Evolutionary conservation across 2,329 filamentous ascomycete species (phyloP).

Genomic region (Penicillium fuscoglaucum): DNA sequence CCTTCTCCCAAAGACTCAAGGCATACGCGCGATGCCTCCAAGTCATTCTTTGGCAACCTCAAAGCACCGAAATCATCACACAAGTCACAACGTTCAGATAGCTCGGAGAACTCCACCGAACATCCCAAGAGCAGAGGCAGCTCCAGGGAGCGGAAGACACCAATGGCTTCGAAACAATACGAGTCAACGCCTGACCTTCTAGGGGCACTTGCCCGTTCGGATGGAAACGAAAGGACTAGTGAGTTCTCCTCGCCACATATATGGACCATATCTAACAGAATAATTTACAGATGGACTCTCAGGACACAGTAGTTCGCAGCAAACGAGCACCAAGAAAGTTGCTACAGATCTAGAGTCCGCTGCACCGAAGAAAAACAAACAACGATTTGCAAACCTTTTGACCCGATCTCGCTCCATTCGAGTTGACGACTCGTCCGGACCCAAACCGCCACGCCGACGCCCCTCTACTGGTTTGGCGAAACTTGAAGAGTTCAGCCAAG

Average conservation of each 20-base stretch:
- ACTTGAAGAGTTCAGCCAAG: constrained; percentile 37
- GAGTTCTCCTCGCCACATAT: constrained; percentile 9
- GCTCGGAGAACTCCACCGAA: constrained; percentile 38
- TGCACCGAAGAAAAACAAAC: constrained; percentile 44
- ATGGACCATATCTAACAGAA: constrained; percentile 7
- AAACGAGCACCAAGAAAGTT: constrained; percentile 27
- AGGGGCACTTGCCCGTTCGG: constrained; percentile 31
- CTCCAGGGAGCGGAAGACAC: constrained; percentile 44
- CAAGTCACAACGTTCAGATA: constrained; percentile 43
- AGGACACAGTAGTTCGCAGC: constrained; percentile 26
- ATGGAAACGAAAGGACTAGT: constrained; percentile 31
- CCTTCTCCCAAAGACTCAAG: constrained; percentile 45
- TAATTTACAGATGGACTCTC: constrained; percentile 20
- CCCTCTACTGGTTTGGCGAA: constrained; percentile 43
- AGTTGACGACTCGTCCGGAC: constrained; percentile 42
- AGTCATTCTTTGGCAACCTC: constrained; percentile 49
- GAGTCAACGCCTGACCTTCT: constrained; percentile 47
- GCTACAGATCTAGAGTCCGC: constrained; percentile 31
- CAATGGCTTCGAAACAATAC: constrained; percentile 38
- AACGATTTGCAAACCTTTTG: constrained; percentile 47
- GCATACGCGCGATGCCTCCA: constrained; percentile 47
- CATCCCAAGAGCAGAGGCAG: constrained; percentile 45
- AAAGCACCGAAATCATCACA: constrained; percentile 50
- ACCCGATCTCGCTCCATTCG: constrained; percentile 48
- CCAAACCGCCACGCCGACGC: constrained; percentile 35